Percentiles rank a stretch among this genome's conserved stretches.
phyloP scores from a whole-genome alignment of 257 asterid species.

The Capsicum baccatum region DNA sequence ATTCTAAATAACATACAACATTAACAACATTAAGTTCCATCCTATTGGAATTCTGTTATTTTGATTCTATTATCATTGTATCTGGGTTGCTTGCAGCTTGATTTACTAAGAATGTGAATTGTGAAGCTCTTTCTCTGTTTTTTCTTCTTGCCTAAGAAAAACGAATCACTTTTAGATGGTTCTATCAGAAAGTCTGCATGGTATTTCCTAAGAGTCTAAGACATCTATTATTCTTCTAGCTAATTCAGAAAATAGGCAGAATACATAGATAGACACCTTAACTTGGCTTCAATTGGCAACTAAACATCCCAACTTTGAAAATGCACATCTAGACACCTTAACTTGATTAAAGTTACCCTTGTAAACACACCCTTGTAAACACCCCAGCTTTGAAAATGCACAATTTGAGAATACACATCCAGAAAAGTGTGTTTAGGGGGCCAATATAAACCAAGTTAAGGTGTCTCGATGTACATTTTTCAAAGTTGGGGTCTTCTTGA shows the following conservation, averaged over 20 bases:
- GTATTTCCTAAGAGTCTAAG: not conserved
- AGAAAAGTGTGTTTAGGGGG: not conserved
- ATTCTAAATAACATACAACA: not conserved
- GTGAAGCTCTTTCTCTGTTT: not conserved
- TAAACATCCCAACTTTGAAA: not conserved
- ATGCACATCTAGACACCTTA: slow-evolving; percentile 14
- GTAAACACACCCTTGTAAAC: not conserved
- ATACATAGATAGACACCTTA: not conserved
- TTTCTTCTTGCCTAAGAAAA: not conserved
- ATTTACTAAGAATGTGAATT: slow-evolving; percentile 1
- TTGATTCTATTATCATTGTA: not conserved
- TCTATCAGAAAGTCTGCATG: slow-evolving; percentile 21
- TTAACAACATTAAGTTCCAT: slow-evolving; percentile 3
- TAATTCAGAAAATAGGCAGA: slow-evolving; percentile 10
- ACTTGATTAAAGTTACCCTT: not conserved
- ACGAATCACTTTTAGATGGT: not conserved
- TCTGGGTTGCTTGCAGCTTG: slow-evolving; percentile 11
- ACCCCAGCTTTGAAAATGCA: slow-evolving; percentile 12
- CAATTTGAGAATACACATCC: not conserved
- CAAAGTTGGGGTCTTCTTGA: not conserved
- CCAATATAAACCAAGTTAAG: not conserved
- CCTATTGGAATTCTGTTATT: slow-evolving; percentile 12
- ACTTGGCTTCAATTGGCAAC: not conserved
- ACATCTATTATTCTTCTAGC: slow-evolving; percentile 17
- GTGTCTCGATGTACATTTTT: not conserved